Conservation (phyloP, 495 filamentous ascomycete species). For the Penicillium turbatum region DNA sequence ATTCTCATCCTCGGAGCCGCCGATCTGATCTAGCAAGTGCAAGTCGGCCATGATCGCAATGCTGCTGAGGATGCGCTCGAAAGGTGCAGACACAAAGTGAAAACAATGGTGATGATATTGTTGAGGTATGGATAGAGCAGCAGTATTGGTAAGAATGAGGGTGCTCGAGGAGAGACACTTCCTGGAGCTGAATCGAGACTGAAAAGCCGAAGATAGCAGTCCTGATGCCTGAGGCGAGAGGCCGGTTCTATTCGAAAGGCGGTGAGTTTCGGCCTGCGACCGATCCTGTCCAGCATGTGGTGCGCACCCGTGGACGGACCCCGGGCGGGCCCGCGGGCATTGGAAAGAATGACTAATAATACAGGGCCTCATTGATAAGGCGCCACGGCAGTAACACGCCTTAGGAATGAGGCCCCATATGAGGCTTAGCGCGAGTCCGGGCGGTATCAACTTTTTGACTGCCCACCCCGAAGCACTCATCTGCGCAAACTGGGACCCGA, state of each 20-base stretch:
- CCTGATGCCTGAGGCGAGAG: background rate
- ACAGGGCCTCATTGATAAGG: background rate
- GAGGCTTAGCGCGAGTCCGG: background rate
- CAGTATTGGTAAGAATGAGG: constrained; percentile 17
- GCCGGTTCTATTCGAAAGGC: background rate
- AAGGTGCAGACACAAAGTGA: background rate
- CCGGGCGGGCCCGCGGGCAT: background rate
- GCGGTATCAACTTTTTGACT: constrained; percentile 21
- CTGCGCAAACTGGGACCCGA: background rate
- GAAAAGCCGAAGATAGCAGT: constrained; percentile 18
- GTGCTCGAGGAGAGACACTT: background rate
- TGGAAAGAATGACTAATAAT: background rate
- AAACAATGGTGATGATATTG: background rate
- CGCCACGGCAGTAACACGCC: background rate
- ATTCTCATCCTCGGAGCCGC: constrained; percentile 79
- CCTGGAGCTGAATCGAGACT: constrained; percentile 10
- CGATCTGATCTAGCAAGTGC: constrained; percentile 48
- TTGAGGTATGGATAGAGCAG: constrained; percentile 2
- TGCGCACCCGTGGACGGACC: no score
- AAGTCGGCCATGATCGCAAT: constrained; percentile 48
- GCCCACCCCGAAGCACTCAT: background rate
- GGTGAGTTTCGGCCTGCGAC: no score
- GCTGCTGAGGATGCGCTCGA: constrained; percentile 4
- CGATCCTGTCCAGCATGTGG: no score
- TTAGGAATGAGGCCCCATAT: background rate